Percentiles rank a stretch among this genome's conserved stretches.
Conservation (phyloP, 768 basidiomycete species). For the Lactarius deliciosus region DNA sequence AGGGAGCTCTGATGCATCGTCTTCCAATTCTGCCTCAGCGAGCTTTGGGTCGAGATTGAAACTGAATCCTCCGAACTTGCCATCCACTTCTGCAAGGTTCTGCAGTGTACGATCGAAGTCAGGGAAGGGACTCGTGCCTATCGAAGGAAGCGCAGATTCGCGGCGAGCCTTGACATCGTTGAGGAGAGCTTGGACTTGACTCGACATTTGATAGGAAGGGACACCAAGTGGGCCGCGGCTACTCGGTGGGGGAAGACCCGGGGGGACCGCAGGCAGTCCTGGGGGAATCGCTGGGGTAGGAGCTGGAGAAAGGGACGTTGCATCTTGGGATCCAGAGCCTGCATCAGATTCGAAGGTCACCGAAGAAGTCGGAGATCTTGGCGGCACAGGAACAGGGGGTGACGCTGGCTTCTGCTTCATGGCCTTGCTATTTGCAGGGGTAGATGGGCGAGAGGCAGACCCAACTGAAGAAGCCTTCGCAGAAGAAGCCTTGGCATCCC, state of each 20-base stretch:
- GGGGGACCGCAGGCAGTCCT: constrained; percentile 53
- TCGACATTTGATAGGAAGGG: constrained; percentile 79
- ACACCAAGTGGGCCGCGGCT: constrained; percentile 43
- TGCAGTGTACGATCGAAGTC: constrained; percentile 85
- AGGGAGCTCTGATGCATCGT: constrained; percentile 44
- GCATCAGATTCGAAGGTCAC: constrained; percentile 33
- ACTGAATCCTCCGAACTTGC: constrained; percentile 68
- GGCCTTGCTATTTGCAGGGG: constrained; percentile 41
- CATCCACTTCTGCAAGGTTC: constrained; percentile 63
- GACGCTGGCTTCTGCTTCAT: constrained; percentile 20
- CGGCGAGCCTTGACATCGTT: constrained; percentile 80
- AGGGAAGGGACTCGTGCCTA: constrained; percentile 70
- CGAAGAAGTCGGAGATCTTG: constrained; percentile 33
- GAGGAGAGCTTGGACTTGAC: constrained; percentile 76
- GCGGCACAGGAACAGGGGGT: constrained; percentile 26
- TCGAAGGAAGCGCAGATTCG: constrained; percentile 49
- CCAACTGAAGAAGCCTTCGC: constrained; percentile 47
- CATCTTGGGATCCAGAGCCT: constrained; percentile 32
- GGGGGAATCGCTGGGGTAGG: constrained; percentile 52
- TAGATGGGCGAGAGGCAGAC: constrained; percentile 58
- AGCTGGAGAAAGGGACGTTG: constrained; percentile 37
- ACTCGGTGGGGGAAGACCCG: constrained; percentile 50
- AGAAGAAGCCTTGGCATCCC: constrained; percentile 46
- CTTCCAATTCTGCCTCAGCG: constrained; percentile 46
- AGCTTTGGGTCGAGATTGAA: constrained; percentile 85